Evolutionary conservation across 225 moss, liverwort and hornwort genomes (phyloP).

Genomic region (Marchantia polymorpha): DNA sequence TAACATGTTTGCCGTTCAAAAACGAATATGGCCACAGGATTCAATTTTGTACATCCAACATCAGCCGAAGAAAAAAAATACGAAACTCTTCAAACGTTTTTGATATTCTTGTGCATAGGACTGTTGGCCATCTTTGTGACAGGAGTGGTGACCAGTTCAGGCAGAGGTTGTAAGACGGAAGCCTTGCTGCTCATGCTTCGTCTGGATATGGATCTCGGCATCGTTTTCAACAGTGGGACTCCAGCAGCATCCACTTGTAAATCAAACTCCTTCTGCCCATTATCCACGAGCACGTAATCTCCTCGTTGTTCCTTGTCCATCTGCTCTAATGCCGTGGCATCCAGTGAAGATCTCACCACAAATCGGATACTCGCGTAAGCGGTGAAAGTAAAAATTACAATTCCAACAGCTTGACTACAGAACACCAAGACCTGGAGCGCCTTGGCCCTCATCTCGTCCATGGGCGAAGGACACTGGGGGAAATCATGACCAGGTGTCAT

Average conservation of each 20-base stretch:
- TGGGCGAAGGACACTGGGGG: slow-evolving; percentile 44
- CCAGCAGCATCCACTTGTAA: not conserved
- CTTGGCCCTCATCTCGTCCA: slow-evolving; percentile 59
- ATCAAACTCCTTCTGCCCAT: slow-evolving; percentile 11
- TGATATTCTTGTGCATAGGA: slow-evolving; percentile 37
- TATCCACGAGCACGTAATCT: not conserved
- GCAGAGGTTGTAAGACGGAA: not conserved
- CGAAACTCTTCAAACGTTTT: slow-evolving; percentile 28
- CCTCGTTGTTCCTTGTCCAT: not conserved
- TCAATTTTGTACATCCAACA: not conserved
- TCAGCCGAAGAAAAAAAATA: not conserved
- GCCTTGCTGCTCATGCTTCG: not conserved
- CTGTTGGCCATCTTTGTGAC: slow-evolving; percentile 12
- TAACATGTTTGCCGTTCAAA: not conserved
- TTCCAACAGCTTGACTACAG: slow-evolving; percentile 50
- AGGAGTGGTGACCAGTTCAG: slow-evolving; percentile 1
- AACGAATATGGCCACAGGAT: not conserved
- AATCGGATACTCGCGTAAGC: slow-evolving; percentile 36
- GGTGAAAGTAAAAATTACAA: slow-evolving; percentile 45
- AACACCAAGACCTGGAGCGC: slow-evolving; percentile 69
- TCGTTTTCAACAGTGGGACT: not conserved
- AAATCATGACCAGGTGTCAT: slow-evolving; percentile 47
- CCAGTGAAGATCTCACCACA: not conserved
- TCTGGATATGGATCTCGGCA: slow-evolving; percentile 17
- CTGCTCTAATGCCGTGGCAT: slow-evolving; percentile 6